These are phyloP conservation scores for Xylariaceae sp. DNA, from an alignment of 2,329 filamentous ascomycete species.

Conservation along the genomic window DNA sequence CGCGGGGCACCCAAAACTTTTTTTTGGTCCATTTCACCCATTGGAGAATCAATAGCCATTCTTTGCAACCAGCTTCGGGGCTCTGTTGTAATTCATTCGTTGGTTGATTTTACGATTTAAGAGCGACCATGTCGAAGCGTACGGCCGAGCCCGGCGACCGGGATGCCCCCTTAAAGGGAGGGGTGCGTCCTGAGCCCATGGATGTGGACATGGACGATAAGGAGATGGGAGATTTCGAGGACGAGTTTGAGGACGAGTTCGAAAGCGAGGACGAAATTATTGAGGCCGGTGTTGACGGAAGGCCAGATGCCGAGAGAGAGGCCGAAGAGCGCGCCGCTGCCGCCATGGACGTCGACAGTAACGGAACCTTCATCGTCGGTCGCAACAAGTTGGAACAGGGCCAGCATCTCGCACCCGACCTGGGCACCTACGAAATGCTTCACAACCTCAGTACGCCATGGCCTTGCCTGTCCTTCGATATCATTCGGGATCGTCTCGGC, in stretches of 20 bases:
- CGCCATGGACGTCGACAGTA: conserved; percentile 79
- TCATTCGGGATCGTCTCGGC: conserved; percentile 78
- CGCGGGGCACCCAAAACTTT: conserved; percentile 24
- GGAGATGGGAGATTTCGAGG: conserved; percentile 80
- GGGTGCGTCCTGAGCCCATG: conserved; percentile 57
- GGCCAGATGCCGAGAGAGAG: conserved; percentile 87
- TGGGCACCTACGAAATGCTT: conserved; percentile 96
- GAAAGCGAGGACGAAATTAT: conserved; percentile 87
- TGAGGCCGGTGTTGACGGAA: conserved; percentile 88
- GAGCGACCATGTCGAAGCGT: conserved; percentile 52
- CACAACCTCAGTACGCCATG: conserved; percentile 91
- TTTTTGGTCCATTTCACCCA: conserved; percentile 8
- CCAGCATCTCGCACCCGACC: conserved; percentile 84
- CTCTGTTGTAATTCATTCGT: neutral
- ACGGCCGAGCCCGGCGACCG: conserved; percentile 45
- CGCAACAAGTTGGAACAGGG: conserved; percentile 85
- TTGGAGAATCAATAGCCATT: neutral
- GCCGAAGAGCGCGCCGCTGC: conserved; percentile 72
- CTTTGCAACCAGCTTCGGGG: too few relatives aligned
- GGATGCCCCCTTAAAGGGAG: conserved; percentile 51
- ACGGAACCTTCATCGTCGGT: conserved; percentile 92
- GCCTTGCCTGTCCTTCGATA: conserved; percentile 95
- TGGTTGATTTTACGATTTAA: neutral
- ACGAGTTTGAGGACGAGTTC: conserved; percentile 89
- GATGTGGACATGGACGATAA: conserved; percentile 57